Conservation (phyloP, 2,329 filamentous ascomycete genomes). For the Penicillium fuscoglaucum region DNA sequence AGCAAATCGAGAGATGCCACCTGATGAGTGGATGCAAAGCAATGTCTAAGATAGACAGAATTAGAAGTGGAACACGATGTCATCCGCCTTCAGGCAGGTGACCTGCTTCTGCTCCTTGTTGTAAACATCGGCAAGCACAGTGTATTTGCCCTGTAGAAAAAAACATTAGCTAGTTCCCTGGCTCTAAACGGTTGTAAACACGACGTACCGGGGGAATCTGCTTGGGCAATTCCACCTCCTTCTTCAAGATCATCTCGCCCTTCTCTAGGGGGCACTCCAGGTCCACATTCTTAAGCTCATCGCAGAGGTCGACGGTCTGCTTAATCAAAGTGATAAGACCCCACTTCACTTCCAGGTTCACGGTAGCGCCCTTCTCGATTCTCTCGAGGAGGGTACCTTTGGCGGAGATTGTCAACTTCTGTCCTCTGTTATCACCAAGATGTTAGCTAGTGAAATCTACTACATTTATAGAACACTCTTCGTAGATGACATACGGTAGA, state of each 20-base stretch:
- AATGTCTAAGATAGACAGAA: slow-evolving; percentile 3
- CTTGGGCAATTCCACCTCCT: slow-evolving; percentile 79
- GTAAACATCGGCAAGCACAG: slow-evolving; percentile 81
- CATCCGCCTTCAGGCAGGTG: slow-evolving; percentile 75
- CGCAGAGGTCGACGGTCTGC: slow-evolving; percentile 79
- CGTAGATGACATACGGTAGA: slow-evolving; percentile 63
- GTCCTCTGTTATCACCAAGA: slow-evolving; percentile 59
- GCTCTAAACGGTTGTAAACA: background rate
- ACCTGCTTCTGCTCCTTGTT: slow-evolving; percentile 71
- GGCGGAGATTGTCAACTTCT: slow-evolving; percentile 75
- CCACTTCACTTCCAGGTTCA: slow-evolving; percentile 86
- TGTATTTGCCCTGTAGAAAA: slow-evolving; percentile 74
- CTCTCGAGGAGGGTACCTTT: slow-evolving; percentile 70
- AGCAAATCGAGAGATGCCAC: slow-evolving; percentile 15
- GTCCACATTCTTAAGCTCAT: slow-evolving; percentile 84
- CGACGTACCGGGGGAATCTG: slow-evolving; percentile 82
- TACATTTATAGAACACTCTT: background rate
- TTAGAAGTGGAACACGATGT: slow-evolving; percentile 35
- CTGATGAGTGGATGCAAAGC: slow-evolving; percentile 18
- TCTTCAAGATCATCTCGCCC: slow-evolving; percentile 70
- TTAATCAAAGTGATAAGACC: slow-evolving; percentile 87
- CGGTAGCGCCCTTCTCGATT: slow-evolving; percentile 76
- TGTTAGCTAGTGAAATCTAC: slow-evolving; percentile 13
- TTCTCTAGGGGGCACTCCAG: slow-evolving; percentile 84
- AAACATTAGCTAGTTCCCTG: slow-evolving; percentile 9